These are phyloP conservation scores for Puccinia triticina DNA, from an alignment of 1,284 basidiomycete species.

Conservation along the genomic window DNA sequence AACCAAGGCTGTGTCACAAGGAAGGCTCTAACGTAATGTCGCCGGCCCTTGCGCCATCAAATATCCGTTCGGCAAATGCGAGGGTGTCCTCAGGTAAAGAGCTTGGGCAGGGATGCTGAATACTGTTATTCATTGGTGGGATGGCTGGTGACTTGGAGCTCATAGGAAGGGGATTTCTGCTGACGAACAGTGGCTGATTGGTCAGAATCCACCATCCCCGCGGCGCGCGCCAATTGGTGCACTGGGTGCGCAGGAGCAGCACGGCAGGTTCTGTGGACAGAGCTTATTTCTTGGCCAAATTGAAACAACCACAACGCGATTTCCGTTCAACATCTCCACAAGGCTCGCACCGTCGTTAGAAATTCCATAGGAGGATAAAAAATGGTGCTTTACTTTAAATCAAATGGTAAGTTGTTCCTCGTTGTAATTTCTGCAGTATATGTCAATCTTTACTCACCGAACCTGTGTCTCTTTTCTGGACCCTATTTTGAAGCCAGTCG, in stretches of 20 bases:
- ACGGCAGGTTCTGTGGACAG: neutral
- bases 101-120: too few species aligned
- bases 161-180: neutral
- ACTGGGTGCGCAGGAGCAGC: neutral
- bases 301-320: too few species aligned
- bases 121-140: neutral
- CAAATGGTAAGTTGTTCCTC: conserved; percentile 24
- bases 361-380: neutral
- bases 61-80: conserved; percentile 74
- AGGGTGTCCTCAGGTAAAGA: conserved; percentile 63
- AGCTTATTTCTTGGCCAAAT: neutral
- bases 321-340: too few species aligned
- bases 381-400: conserved; percentile 40
- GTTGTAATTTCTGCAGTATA: neutral
- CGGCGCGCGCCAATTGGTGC: neutral
- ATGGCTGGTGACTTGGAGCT: neutral
- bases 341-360: too few species aligned
- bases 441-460: neutral
- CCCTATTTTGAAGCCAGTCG: conserved; percentile 16
- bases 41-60: conserved; percentile 73
- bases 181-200: neutral
- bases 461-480: neutral
- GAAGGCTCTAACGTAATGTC: conserved; percentile 60
- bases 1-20: neutral
- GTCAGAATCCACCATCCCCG: too few species aligned